Evolutionary conservation across 2,329 filamentous ascomycete genomes (phyloP).

Genomic region (Didymella exigua): DNA sequence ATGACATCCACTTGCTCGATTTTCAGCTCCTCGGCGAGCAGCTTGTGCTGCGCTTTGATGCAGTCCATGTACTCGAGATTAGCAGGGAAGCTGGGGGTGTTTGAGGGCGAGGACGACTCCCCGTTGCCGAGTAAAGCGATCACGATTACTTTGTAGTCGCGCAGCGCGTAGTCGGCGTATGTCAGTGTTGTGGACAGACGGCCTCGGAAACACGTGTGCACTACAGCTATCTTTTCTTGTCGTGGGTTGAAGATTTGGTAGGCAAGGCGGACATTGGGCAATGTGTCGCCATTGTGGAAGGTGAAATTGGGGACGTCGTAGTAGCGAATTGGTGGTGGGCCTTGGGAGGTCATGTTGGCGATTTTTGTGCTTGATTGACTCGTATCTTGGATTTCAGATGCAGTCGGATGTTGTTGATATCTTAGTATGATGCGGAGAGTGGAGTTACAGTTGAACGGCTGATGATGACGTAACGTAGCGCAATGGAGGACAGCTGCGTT

Average conservation of each 20-base stretch:
- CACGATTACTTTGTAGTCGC: conserved; percentile 58
- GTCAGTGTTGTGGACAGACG: conserved; percentile 57
- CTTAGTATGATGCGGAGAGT: neutral
- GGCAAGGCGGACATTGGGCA: conserved; percentile 24
- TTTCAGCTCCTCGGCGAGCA: conserved; percentile 51
- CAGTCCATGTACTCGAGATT: conserved; percentile 57
- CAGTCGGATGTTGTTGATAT: neutral
- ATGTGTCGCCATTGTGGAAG: conserved; percentile 24
- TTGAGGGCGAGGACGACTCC: conserved; percentile 60
- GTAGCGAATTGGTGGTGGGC: conserved; percentile 17
- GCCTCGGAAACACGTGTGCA: conserved; percentile 63
- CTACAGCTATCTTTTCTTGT: conserved; percentile 43
- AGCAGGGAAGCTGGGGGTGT: conserved; percentile 55
- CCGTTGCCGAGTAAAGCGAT: conserved; percentile 60
- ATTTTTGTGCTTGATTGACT: neutral
- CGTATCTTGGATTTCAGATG: neutral
- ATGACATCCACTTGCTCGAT: conserved; percentile 55
- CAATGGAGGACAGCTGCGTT: neutral
- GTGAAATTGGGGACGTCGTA: conserved; percentile 27
- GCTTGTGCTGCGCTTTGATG: conserved; percentile 56
- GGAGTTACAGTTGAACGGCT: neutral
- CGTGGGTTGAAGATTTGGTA: conserved; percentile 35
- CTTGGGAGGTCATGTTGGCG: conserved; percentile 19
- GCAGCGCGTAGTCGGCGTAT: conserved; percentile 52
- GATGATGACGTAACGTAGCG: conserved; percentile 10